Evolutionary conservation across 1,139 yeast genomes (phyloP).

Genomic region (Pichia sp.): DNA sequence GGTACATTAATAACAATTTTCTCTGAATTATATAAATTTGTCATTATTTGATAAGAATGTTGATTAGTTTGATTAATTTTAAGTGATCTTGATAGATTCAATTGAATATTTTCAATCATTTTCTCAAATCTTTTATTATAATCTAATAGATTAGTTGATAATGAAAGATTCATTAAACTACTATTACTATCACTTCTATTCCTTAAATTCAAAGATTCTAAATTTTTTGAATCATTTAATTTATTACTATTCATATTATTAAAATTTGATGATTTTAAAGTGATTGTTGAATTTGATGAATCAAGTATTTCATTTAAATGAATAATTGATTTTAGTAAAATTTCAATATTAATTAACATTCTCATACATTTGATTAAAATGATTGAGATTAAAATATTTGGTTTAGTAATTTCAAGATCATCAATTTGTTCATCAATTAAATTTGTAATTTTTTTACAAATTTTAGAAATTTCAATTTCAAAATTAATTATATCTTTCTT

Average conservation of each 20-base stretch:
- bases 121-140: slow-evolving; percentile 11
- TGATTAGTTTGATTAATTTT: slow-evolving; percentile 12
- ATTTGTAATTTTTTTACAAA: slow-evolving; percentile 36
- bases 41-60: slow-evolving; percentile 7
- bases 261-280: background rate
- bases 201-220: background rate
- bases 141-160: slow-evolving; percentile 3
- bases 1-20: slow-evolving; percentile 11
- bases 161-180: background rate
- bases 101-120: slow-evolving; percentile 11
- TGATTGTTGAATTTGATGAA: background rate
- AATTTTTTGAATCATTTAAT: no score
- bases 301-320: slow-evolving; percentile 15
- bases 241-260: no score
- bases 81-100: slow-evolving; percentile 12
- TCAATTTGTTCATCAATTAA: slow-evolving; percentile 28
- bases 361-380: slow-evolving; percentile 22
- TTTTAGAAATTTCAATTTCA: slow-evolving; percentile 40
- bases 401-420: slow-evolving; percentile 30
- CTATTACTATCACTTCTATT: slow-evolving; percentile 7
- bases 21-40: slow-evolving; percentile 2
- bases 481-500: slow-evolving; percentile 34
- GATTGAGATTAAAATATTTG: slow-evolving; percentile 24
- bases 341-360: slow-evolving; percentile 15
- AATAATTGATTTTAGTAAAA: slow-evolving; percentile 20